A percentile compares a stretch with the other conserved stretches of the same genome.
These are phyloP conservation scores for Backusella liffmaniae DNA, from an alignment of 192 early-diverging fungal species.

Conservation along the genomic window DNA sequence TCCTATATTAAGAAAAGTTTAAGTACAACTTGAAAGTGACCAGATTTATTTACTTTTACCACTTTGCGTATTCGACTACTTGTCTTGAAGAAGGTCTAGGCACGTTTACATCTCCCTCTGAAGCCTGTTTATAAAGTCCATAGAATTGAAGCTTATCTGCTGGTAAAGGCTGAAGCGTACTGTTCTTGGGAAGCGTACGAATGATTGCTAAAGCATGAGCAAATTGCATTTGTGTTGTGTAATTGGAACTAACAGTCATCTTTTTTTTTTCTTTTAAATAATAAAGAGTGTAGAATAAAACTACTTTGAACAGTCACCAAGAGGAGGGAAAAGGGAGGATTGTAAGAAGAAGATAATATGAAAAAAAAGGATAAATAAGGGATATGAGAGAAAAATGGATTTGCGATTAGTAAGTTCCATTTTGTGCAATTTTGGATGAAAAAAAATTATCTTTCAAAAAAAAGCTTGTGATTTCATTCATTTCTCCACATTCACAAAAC, in stretches of 20 bases:
- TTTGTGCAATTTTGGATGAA: not conserved
- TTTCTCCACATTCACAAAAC: not conserved
- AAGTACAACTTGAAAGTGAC: not conserved
- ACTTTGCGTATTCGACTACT: slow-evolving; percentile 26
- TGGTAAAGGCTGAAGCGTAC: slow-evolving; percentile 15
- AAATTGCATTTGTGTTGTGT: slow-evolving; percentile 13
- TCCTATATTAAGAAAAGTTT: slow-evolving; percentile 13
- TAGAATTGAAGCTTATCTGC: slow-evolving; percentile 35
- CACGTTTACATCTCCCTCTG: slow-evolving; percentile 20
- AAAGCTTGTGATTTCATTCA: not conserved
- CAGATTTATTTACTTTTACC: slow-evolving; percentile 12
- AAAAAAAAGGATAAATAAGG: not conserved
- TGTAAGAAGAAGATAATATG: not conserved
- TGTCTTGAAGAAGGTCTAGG: slow-evolving; percentile 24
- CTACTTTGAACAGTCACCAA: not conserved
- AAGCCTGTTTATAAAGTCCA: slow-evolving; percentile 33
- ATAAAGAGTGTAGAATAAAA: not conserved
- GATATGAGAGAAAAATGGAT: not conserved
- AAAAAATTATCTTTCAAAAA: not conserved
- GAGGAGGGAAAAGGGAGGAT: not conserved
- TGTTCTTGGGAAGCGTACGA: slow-evolving; percentile 4
- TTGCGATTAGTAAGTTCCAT: not conserved
- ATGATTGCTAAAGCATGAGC: slow-evolving; percentile 9
- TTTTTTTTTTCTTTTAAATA: not conserved
- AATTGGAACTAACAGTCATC: not conserved